A percentile compares a stretch with the other conserved stretches of the same genome.
These are phyloP conservation scores for Metschnikowia borealis DNA, from an alignment of 805 yeast species.

Conservation along the genomic window DNA sequence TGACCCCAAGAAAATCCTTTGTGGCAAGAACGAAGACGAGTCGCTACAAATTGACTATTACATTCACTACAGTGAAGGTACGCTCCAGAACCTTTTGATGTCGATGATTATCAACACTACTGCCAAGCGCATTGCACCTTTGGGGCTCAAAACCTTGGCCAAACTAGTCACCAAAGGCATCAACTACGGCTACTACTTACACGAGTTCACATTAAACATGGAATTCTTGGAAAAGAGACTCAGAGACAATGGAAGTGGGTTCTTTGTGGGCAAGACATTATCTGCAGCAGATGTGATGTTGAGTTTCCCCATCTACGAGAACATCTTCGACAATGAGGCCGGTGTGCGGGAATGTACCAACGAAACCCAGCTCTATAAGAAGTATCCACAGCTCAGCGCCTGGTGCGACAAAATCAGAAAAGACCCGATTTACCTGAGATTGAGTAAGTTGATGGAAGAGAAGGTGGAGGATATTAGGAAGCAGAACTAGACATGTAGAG, in stretches of 20 bases:
- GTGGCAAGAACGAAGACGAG: constrained; percentile 36
- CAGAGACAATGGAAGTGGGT: constrained; percentile 27
- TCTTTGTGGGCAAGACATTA: constrained; percentile 47
- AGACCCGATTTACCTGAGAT: constrained; percentile 31
- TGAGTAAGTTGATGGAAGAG: constrained; percentile 30
- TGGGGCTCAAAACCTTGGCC: constrained; percentile 44
- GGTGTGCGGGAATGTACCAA: constrained; percentile 34
- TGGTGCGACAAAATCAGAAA: constrained; percentile 34
- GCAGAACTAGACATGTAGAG: neutral
- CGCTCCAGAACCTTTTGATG: constrained; percentile 49
- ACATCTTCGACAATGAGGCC: constrained; percentile 27
- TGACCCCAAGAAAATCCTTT: constrained; percentile 40
- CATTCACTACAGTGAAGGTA: constrained; percentile 58
- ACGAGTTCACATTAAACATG: constrained; percentile 41
- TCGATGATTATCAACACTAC: constrained; percentile 35
- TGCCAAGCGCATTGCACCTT: constrained; percentile 44
- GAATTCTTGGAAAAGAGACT: constrained; percentile 40
- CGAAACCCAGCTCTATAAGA: constrained; percentile 29
- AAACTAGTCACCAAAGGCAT: constrained; percentile 42
- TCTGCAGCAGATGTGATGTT: constrained; percentile 57
- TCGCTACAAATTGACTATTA: constrained; percentile 46
- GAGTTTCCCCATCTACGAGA: constrained; percentile 39
- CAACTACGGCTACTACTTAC: constrained; percentile 45
- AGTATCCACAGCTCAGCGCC: constrained; percentile 34
- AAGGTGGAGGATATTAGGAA: constrained; percentile 19